Percentiles rank a stretch among this genome's conserved stretches.
phyloP scores from a whole-genome alignment of 352 stramenopile genomes.

The Aphanomyces stellatus region DNA sequence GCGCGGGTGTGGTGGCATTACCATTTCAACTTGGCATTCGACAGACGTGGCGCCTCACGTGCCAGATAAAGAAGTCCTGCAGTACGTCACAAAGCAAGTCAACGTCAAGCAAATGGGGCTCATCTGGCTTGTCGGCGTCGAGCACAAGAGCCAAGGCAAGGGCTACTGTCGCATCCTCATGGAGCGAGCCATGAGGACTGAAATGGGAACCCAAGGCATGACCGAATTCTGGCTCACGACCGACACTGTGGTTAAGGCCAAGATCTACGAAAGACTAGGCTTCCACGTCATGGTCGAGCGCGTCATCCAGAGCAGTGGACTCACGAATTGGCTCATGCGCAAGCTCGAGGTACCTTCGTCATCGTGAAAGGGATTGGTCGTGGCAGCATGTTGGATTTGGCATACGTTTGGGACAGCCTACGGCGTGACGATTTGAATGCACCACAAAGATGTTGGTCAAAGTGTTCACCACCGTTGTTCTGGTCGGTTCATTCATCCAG shows the following conservation, averaged over 20 bases:
- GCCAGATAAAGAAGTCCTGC: neutral
- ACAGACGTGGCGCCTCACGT: neutral
- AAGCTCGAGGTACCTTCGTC: too few relatives aligned
- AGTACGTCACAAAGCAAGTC: neutral
- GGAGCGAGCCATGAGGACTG: neutral
- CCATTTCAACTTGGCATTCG: neutral
- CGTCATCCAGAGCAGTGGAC: neutral
- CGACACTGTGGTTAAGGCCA: neutral
- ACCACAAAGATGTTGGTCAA: too few relatives aligned
- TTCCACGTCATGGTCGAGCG: neutral
- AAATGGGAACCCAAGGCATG: neutral
- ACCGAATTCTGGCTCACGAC: conserved; percentile 1
- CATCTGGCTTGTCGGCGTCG: neutral
- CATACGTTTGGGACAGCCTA: too few relatives aligned
- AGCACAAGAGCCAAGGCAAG: neutral
- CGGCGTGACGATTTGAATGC: too few relatives aligned
- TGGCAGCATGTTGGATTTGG: too few relatives aligned
- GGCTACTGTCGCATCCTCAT: neutral
- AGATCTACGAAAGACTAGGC: neutral
- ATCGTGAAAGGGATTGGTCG: too few relatives aligned
- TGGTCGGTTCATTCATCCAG: too few relatives aligned
- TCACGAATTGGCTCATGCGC: neutral
- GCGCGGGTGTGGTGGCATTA: neutral
- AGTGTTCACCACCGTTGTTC: too few relatives aligned
- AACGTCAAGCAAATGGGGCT: neutral